Conservation (phyloP, 805 yeast species). For the Wickerhamiella brachini region DNA sequence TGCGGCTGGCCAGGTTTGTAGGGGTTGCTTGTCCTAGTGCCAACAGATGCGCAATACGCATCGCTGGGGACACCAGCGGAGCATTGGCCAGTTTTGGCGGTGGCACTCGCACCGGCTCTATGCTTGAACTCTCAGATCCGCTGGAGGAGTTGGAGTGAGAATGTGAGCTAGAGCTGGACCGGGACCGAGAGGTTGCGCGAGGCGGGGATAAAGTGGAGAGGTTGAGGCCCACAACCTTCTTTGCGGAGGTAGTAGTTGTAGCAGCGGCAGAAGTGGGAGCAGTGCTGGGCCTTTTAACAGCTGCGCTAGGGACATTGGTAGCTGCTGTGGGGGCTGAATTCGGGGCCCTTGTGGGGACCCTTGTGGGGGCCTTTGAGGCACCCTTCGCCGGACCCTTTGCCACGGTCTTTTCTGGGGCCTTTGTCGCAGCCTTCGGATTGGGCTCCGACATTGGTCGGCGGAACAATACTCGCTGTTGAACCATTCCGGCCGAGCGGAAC, state of each 20-base stretch:
- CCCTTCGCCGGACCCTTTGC: too few relatives aligned
- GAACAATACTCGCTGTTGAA: constrained; percentile 9
- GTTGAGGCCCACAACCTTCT: neutral
- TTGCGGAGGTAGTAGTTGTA: neutral
- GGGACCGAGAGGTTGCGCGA: neutral
- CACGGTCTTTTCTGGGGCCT: too few relatives aligned
- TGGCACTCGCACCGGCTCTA: neutral
- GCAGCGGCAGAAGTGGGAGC: too few relatives aligned
- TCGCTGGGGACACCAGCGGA: constrained; percentile 3
- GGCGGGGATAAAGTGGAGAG: neutral
- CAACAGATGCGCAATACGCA: constrained; percentile 31
- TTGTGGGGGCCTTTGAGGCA: too few relatives aligned
- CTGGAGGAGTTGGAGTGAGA: neutral
- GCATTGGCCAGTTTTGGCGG: neutral
- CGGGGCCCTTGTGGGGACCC: too few relatives aligned
- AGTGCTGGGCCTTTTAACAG: neutral
- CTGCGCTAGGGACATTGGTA: neutral
- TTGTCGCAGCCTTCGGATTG: neutral
- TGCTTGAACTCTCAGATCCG: neutral
- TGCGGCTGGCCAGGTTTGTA: constrained; percentile 21
- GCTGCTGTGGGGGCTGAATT: too few relatives aligned
- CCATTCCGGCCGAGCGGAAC: constrained; percentile 11
- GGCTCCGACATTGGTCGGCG: neutral
- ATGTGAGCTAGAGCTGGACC: neutral
- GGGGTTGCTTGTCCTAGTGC: constrained; percentile 36